Evolutionary conservation across 805 yeast genomes (phyloP), one percentile per base, ranked within the genome.

Genomic region (Candida suzukii): DNA sequence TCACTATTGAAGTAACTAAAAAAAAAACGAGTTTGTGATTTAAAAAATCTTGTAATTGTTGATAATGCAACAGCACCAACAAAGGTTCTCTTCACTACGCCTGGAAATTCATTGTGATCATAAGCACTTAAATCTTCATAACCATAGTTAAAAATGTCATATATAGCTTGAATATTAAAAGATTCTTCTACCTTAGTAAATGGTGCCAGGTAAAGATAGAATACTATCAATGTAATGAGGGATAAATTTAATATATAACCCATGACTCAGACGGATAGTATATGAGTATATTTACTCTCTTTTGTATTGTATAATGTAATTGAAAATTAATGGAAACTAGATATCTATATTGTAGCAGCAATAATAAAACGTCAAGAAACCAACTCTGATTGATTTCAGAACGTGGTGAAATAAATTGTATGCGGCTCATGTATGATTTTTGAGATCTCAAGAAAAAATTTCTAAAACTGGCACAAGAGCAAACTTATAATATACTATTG

Each of bases 171-270:
- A 35, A 86, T 67, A 51, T 82, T 86, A 69, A 91, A 91, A 24
- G 96, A 86, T 58, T 91, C 98, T 58, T 91, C 97, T 0, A 91
- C 96, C 61, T 91, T 91, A 2, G 97, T 83, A 60, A 66, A 87
- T 0, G 96, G 97, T 0, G 96, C 72, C 2, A 74, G 51, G 11
- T 66, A 47, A 45, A 83, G 50, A 55, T 81, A 79, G 37, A 62
- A 60, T 2, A 68, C 57, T 11, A 83, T 68, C 6, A 72, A 57
- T 3, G 62, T 66, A 18, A 83, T 45, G 14, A 82, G 57, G 6
- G 64, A 43, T 6, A 41, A 27, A 43, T 58, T 57, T 11, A 57
- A 37, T 18, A 31, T 18, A 13, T 18, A 14, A 25, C 35, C 14
- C 30, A 34, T 31, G n/a, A 11, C 20, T 17, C 6, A 12, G 33